A percentile compares a stretch with the other conserved stretches of the same genome.
Conservation (phyloP, 2,329 filamentous ascomycete genomes). For the Raffaelea arxii region DNA sequence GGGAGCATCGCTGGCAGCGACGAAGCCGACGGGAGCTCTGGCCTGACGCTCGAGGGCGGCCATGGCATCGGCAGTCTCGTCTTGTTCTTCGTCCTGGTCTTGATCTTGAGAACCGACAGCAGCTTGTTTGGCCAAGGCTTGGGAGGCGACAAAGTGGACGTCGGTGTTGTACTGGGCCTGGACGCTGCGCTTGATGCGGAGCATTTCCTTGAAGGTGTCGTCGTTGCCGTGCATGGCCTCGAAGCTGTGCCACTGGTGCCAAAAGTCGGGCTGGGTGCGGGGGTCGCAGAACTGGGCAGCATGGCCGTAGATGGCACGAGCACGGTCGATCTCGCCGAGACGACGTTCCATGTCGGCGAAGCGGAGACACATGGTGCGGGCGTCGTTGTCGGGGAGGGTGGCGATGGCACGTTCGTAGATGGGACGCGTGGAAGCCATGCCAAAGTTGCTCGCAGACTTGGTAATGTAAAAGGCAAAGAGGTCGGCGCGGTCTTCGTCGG, state of each 20-base stretch:
- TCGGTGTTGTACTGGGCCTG: constrained; percentile 98
- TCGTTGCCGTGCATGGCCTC: constrained; percentile 98
- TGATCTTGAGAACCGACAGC: constrained; percentile 31
- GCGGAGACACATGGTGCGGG: constrained; percentile 96
- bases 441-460: constrained; percentile 86
- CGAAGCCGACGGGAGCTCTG: constrained; percentile 82
- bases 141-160: constrained; percentile 95
- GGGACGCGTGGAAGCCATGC: constrained; percentile 81
- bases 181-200: constrained; percentile 92
- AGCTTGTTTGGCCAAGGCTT: constrained; percentile 69
- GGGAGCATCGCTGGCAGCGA: constrained; percentile 70
- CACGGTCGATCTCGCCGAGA: constrained; percentile 66
- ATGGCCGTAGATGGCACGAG: constrained; percentile 90
- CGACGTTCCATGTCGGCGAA: constrained; percentile 63
- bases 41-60: constrained; percentile 78
- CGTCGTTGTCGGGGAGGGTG: constrained; percentile 84
- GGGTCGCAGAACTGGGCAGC: constrained; percentile 97
- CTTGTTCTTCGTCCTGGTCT: constrained; percentile 27
- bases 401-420: constrained; percentile 96
- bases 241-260: constrained; percentile 94
- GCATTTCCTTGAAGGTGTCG: constrained; percentile 98
- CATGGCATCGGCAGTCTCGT: constrained; percentile 71
- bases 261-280: constrained; percentile 79
- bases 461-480: constrained; percentile 99
- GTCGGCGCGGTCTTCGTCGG: constrained; percentile 86